Evolutionary conservation across 768 basidiomycete species (phyloP), one percentile per base, ranked within the genome.

Genomic region (Boletus rubropictus): DNA sequence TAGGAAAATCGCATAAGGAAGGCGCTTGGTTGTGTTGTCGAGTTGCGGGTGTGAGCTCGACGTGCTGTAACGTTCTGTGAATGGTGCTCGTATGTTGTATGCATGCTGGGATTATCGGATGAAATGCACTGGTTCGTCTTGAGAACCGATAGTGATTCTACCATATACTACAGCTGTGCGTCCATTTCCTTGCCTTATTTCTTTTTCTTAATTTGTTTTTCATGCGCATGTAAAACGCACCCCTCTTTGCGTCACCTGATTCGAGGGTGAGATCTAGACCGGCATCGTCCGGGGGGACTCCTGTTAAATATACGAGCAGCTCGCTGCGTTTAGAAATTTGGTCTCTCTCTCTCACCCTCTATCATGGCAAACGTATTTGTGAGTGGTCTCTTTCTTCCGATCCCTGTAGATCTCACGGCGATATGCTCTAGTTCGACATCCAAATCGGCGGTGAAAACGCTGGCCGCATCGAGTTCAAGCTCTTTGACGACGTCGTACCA

Each of bases 401-500:
- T 39, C 32, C 5, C 17, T 6, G 4, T 22, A 7, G 52, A 54
- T 53, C 37, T n/a, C 18, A n/a, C 7, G 12, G 38, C 46, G n/a
- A 53, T 31, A 25, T 0, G 4, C 1, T 15, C 24, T 11, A 87
- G 86, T 89, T 89, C 59, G 82, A 88, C 54, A 78, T 89, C 62
- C 40, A 64, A 18, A 75, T 86, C 61, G 61, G 65, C 63, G 56
- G 43, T 48, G 6, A 64, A 35, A 44, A 62, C 0, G 39, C 65
- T 1, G 83, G 82, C 7, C 79, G 80, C 39, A 79, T 96, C 63
- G 72, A 78, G 48, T 93, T 97, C 82, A 84, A 83, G 73, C 81
- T 98, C 22, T 93, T 72, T 66, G 90, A 94, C 71, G 74, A 80
- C 5, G 76, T 78, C 40, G 84, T 87, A 12, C 89, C 89, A 40